Percentiles rank a stretch among this genome's conserved stretches.
These are phyloP conservation scores for Lachnum nothofagi DNA, from an alignment of 2,329 filamentous ascomycete genomes.

Conservation along the genomic window DNA sequence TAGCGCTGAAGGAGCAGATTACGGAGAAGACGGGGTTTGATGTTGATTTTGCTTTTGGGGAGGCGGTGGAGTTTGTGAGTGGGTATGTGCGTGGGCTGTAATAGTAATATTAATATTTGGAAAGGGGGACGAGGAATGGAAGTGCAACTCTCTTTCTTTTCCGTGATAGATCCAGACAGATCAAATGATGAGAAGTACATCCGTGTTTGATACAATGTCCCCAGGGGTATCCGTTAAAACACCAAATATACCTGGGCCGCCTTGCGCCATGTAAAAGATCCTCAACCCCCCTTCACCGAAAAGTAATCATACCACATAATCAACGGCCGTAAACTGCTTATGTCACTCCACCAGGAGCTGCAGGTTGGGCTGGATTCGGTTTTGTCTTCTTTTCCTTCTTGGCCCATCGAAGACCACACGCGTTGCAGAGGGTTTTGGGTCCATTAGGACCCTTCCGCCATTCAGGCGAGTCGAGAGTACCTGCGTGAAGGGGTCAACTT, in stretches of 20 bases:
- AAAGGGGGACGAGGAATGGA: too few relatives aligned
- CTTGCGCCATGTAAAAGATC: conserved; percentile 6
- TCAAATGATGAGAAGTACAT: too few relatives aligned
- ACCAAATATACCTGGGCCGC: conserved; percentile 6
- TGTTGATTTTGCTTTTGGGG: background rate
- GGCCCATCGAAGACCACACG: conserved; percentile 73
- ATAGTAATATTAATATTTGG: background rate
- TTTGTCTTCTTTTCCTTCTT: conserved; percentile 74
- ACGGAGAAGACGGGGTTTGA: background rate
- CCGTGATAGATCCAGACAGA: too few relatives aligned
- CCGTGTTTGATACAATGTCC: too few relatives aligned
- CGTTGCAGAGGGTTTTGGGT: conserved; percentile 92
- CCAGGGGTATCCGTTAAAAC: background rate
- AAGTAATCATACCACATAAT: background rate
- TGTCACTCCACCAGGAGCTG: background rate
- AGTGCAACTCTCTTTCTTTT: background rate
- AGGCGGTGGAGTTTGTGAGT: background rate
- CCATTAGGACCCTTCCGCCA: conserved; percentile 92
- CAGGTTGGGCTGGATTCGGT: background rate
- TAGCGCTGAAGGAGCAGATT: background rate
- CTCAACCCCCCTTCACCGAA: conserved; percentile 1
- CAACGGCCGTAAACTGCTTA: background rate
- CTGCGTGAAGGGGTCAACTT: conserved; percentile 38
- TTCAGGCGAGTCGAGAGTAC: conserved; percentile 85
- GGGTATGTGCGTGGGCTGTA: background rate